These are phyloP conservation scores for Pseudopyrenochaeta lycopersici DNA, from an alignment of 2,329 filamentous ascomycete genomes.

Conservation along the genomic window DNA sequence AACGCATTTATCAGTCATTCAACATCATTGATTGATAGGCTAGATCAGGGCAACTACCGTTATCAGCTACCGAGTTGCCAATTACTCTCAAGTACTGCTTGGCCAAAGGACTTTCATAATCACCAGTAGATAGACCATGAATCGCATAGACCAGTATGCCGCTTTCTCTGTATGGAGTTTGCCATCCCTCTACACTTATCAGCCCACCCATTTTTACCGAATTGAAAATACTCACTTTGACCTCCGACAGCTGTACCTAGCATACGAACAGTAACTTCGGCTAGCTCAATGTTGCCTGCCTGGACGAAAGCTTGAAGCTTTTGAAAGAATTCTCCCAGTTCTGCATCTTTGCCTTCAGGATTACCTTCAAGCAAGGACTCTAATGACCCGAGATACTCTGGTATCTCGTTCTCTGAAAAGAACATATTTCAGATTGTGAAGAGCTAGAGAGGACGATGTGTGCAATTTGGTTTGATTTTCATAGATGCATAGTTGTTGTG, in stretches of 20 bases:
- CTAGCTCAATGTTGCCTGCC: constrained; percentile 13
- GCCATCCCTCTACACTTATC: constrained; percentile 42
- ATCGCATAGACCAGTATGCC: constrained; percentile 42
- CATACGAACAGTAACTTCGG: constrained; percentile 31
- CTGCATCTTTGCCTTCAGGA: constrained; percentile 22
- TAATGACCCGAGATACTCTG: constrained; percentile 27
- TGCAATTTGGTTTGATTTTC: constrained; percentile 9
- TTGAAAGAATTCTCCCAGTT: constrained; percentile 21
- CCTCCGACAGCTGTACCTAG: constrained; percentile 46
- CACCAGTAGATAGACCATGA: constrained; percentile 30
- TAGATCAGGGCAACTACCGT: constrained; percentile 32
- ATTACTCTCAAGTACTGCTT: constrained; percentile 50
- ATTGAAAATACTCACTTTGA: constrained; percentile 30
- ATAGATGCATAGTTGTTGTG: constrained; percentile 14
- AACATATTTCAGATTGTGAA: constrained; percentile 21
- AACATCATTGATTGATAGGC: neutral
- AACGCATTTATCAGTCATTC: constrained; percentile 22
- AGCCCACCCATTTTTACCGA: constrained; percentile 15
- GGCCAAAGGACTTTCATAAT: constrained; percentile 23
- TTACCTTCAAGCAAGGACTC: constrained; percentile 22
- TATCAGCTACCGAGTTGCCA: constrained; percentile 50
- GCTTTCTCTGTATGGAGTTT: constrained; percentile 32
- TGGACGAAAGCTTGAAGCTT: constrained; percentile 20
- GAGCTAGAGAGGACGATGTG: constrained; percentile 7
- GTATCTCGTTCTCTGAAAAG: constrained; percentile 21